Conservation (phyloP, 2,329 filamentous ascomycete species). For the Capronia epimyces region DNA sequence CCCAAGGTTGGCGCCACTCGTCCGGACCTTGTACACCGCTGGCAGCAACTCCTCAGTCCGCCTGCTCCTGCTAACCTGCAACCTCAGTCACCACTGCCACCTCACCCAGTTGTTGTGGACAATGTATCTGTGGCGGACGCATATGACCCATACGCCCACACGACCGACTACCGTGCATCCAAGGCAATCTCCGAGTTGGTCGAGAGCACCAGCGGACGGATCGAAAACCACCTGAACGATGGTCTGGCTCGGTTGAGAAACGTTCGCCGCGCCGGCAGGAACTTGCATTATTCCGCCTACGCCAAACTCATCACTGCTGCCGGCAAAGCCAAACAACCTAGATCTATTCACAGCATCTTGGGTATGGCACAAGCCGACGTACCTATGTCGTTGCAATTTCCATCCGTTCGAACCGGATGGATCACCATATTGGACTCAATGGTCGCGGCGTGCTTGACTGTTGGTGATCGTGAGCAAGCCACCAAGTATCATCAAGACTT, state of each 20-base stretch:
- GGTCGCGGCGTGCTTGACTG: slow-evolving; percentile 82
- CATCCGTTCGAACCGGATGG: slow-evolving; percentile 90
- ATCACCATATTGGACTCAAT: slow-evolving; percentile 93
- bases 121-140: slow-evolving; percentile 68
- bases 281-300: slow-evolving; percentile 93
- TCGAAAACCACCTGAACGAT: slow-evolving; percentile 69
- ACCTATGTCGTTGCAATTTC: slow-evolving; percentile 75
- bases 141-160: slow-evolving; percentile 84
- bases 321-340: slow-evolving; percentile 75
- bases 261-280: slow-evolving; percentile 84
- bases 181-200: slow-evolving; percentile 84
- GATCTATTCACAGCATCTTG: slow-evolving; percentile 77
- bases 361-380: slow-evolving; percentile 85
- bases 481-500: slow-evolving; percentile 88
- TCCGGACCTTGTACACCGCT: slow-evolving; percentile 48
- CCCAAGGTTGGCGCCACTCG: slow-evolving; percentile 46
- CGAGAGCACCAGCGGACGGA: slow-evolving; percentile 70
- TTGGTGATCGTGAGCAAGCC: slow-evolving; percentile 74
- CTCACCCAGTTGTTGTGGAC: slow-evolving; percentile 49
- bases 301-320: slow-evolving; percentile 90
- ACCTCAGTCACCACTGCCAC: slow-evolving; percentile 38
- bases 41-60: slow-evolving; percentile 50
- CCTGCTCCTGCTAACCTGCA: slow-evolving; percentile 35
- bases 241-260: slow-evolving; percentile 80
- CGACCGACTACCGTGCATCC: slow-evolving; percentile 89